phyloP scores from a whole-genome alignment of 2,329 filamentous ascomycete genomes.

The Hymenoscyphus albidus region DNA sequence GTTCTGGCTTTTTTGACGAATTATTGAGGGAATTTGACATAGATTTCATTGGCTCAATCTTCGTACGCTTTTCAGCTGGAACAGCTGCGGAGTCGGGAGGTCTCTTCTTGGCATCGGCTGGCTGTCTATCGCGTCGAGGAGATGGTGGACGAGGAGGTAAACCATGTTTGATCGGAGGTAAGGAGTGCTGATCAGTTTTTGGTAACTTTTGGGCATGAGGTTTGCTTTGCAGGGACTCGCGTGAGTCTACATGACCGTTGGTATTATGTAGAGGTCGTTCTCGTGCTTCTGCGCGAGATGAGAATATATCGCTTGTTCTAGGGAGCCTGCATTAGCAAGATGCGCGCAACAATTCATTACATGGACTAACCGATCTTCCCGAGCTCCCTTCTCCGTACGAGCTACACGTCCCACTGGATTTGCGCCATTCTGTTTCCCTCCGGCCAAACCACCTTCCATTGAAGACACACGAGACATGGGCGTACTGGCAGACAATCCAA shows the following conservation, averaged over 20 bases:
- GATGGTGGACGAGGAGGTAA: constrained; percentile 31
- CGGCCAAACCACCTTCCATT: constrained; percentile 21
- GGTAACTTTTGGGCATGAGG: constrained; percentile 8
- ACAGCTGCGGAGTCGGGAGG: constrained; percentile 25
- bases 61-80: constrained; percentile 31
- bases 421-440: constrained; percentile 24
- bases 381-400: constrained; percentile 9
- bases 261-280: constrained; percentile 13
- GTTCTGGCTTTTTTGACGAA: constrained; percentile 20
- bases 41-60: constrained; percentile 23
- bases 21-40: constrained; percentile 18
- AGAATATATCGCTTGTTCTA: constrained; percentile 17
- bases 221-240: constrained; percentile 13
- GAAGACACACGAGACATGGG: constrained; percentile 27
- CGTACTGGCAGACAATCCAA: constrained; percentile 20
- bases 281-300: constrained; percentile 15
- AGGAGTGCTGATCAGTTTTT: constrained; percentile 7
- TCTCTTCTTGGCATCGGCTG: constrained; percentile 26
- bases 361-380: constrained; percentile 13
- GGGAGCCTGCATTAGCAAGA: constrained; percentile 13
- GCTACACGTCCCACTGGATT: constrained; percentile 1
- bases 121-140: constrained; percentile 19
- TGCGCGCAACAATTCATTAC: not conserved
- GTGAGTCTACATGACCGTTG: constrained; percentile 21
- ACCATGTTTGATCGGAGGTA: constrained; percentile 22